Conservation (phyloP, 176 grass and related monocot species). For the Elaeis guineensis region DNA sequence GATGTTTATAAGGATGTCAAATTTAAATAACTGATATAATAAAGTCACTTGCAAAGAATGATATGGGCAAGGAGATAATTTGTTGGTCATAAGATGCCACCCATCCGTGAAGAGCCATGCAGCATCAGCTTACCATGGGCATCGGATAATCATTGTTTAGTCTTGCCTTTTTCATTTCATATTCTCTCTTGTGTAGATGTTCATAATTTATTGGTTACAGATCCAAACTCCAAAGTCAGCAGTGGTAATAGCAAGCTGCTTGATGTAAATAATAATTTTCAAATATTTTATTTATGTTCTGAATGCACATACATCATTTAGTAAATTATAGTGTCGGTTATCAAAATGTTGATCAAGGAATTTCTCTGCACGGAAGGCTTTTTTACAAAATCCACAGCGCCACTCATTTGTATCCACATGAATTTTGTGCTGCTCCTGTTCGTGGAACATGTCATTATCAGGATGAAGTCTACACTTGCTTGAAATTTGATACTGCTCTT, state of each 20-base stretch:
- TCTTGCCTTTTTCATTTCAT: no score
- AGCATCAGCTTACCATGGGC: no score
- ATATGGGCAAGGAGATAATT: no score
- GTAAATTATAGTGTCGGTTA: conserved; percentile 73
- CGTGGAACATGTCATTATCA: conserved; percentile 86
- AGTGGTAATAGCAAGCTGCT: background rate
- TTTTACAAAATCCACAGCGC: conserved; percentile 93
- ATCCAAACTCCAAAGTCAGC: background rate
- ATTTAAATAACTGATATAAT: no score
- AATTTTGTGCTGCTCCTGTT: conserved; percentile 87
- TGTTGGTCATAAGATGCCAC: no score
- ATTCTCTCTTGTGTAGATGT: no score
- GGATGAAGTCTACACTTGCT: conserved; percentile 70
- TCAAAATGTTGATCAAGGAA: conserved; percentile 95
- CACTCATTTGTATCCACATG: conserved; percentile 89
- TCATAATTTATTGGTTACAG: no score
- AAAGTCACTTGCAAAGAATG: no score
- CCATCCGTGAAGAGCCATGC: no score
- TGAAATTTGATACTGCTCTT: conserved; percentile 71
- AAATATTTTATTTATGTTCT: background rate
- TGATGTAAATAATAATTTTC: background rate
- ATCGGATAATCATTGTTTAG: no score
- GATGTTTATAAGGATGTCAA: no score
- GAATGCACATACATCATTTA: conserved; percentile 51
- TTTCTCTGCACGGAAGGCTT: conserved; percentile 88